phyloP scores from a whole-genome alignment of 2,329 filamentous ascomycete species.

The Leptographium wingfieldii region DNA sequence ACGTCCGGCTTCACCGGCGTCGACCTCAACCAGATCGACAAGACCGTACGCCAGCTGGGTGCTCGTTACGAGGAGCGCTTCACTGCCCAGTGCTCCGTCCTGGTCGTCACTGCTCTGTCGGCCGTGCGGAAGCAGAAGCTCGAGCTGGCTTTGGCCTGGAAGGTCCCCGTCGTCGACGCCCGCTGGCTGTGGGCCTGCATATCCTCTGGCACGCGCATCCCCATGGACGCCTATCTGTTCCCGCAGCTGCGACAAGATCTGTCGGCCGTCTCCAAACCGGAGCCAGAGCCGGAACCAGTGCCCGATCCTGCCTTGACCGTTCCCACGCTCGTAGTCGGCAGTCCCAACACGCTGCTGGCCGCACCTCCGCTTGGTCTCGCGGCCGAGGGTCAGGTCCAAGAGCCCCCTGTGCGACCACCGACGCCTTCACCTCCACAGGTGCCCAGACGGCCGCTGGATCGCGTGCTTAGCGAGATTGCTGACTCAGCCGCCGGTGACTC shows the following conservation, averaged over 20 bases:
- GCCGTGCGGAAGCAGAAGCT: slow-evolving; percentile 62
- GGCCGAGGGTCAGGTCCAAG: no score
- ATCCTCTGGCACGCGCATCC: slow-evolving; percentile 35
- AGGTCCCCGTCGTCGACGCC: slow-evolving; percentile 66
- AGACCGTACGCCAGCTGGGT: slow-evolving; percentile 62
- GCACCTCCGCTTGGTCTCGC: background rate
- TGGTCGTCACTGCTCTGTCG: slow-evolving; percentile 54
- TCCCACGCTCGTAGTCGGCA: slow-evolving; percentile 7
- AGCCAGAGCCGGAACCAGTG: background rate
- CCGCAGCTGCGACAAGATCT: slow-evolving; percentile 27
- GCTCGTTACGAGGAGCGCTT: slow-evolving; percentile 72
- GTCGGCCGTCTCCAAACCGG: slow-evolving; percentile 10
- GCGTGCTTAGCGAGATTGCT: slow-evolving; percentile 27
- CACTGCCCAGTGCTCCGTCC: slow-evolving; percentile 55
- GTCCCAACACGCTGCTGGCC: slow-evolving; percentile 1
- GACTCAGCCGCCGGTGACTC: slow-evolving; percentile 25
- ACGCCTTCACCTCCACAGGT: background rate
- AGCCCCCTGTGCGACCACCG: background rate
- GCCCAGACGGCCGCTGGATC: slow-evolving; percentile 17
- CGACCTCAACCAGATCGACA: slow-evolving; percentile 74
- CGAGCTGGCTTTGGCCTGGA: slow-evolving; percentile 59
- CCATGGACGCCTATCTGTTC: slow-evolving; percentile 34
- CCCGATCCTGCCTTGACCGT: slow-evolving; percentile 4
- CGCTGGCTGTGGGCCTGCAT: slow-evolving; percentile 84
- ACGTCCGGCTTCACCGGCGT: slow-evolving; percentile 75